Evolutionary conservation across 768 basidiomycete genomes (phyloP), one percentile per base, ranked within the genome.

Genomic region (Mycena rosella): DNA sequence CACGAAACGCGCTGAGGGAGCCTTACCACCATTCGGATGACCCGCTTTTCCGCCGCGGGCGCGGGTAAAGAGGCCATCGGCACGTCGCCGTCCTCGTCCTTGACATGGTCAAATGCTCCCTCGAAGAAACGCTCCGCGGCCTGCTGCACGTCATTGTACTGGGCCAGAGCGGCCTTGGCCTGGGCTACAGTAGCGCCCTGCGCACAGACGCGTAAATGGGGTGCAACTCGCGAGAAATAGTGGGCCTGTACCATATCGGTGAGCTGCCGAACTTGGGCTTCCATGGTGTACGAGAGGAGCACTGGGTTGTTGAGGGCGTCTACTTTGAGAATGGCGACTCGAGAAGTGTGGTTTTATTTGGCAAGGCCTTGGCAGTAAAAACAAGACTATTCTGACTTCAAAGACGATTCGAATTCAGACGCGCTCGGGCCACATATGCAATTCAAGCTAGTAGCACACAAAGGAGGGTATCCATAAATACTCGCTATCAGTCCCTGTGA

Each of bases 71-170:
- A 75, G 18, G 75, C 76, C 85, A 88, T 87, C 45, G 81, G 81
- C 48, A 81, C 81, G 71, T 89, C 87, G 2, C 82, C 87, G 55
- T 88, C 87, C 22, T 82, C 86, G 63, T 86, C 89, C 72, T 85
- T 79, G n/a, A 94, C 81, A 74, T 91, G 81, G 73, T 94, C 92
- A 73, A 94, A 96, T 70, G 91, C 89, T 15, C 96, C 96, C 68
- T 93, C 91, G 67, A 95, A 93, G 66, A 95, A 89, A 51, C 86
- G 85, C 77, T 95, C 95, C 3, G 96, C 95, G 17, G 96, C 96
- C 75, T 93, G 86, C 93, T 95, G 94, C 38, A 96, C 95, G 84
- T 98, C 96, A 68, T 89, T 93, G 76, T 92, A 87, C 73, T 90
- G 89, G 68, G 84, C 87, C 75, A 98, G 79, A 20, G 96, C 96